Conservation (phyloP, 2,329 filamentous ascomycete species). For the Penicillium sp. region DNA sequence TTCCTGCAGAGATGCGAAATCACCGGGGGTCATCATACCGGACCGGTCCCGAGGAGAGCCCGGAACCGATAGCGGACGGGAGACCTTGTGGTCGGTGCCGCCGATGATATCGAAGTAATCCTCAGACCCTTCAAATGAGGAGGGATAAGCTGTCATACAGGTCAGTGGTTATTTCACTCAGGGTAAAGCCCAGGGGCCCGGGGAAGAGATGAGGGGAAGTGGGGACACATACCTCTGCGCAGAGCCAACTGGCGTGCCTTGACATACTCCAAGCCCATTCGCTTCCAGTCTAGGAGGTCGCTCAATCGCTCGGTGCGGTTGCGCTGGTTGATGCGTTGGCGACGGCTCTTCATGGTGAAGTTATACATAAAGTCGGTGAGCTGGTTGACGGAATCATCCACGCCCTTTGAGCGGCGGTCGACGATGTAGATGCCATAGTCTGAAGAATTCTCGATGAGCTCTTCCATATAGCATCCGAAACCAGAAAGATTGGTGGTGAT, state of each 20-base stretch:
- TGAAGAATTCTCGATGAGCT: constrained; percentile 94
- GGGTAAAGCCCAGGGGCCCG: background rate
- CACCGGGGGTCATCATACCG: constrained; percentile 98
- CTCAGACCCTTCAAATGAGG: constrained; percentile 75
- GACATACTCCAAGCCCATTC: constrained; percentile 99
- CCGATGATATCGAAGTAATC: constrained; percentile 90
- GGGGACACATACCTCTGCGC: constrained; percentile 60
- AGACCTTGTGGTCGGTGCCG: constrained; percentile 92
- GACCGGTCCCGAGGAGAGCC: constrained; percentile 88
- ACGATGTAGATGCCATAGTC: constrained; percentile 99
- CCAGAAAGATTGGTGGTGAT: constrained; percentile 98
- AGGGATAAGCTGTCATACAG: constrained; percentile 72
- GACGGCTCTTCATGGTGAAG: constrained; percentile 88
- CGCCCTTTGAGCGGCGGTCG: constrained; percentile 89
- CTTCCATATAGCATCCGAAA: constrained; percentile 99
- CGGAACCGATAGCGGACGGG: constrained; percentile 88
- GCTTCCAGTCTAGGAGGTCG: constrained; percentile 97
- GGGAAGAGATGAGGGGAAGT: background rate
- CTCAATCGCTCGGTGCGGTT: constrained; percentile 95
- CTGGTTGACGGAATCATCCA: constrained; percentile 97
- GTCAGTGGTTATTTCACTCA: constrained; percentile 19
- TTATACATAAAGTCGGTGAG: constrained; percentile 91
- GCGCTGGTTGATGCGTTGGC: constrained; percentile 97
- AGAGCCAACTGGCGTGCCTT: constrained; percentile 94
- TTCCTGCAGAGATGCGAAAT: constrained; percentile 96